Evolutionary conservation across 345 rosid species (phyloP).

Genomic region (Rhodomyrtus tomentosa): DNA sequence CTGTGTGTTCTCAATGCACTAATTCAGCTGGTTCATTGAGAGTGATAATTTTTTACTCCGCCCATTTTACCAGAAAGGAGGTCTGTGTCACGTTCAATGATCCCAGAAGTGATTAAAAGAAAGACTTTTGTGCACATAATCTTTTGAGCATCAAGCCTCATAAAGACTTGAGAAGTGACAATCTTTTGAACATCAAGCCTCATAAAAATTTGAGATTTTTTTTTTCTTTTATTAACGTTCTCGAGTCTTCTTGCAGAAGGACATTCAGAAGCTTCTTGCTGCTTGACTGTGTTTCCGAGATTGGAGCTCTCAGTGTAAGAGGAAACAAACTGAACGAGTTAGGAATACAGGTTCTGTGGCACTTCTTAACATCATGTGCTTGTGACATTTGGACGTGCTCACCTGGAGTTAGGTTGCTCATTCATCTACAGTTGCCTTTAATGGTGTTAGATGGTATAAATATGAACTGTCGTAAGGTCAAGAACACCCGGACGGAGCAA

Average conservation of each 20-base stretch:
- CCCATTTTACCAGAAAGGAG: not conserved
- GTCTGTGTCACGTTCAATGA: not conserved
- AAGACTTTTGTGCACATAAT: not conserved
- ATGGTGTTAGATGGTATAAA: not conserved
- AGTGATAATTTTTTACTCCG: not conserved
- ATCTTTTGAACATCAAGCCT: not conserved
- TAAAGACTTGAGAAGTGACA: not conserved
- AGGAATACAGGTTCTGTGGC: not conserved
- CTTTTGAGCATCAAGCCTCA: not conserved
- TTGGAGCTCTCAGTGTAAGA: not conserved
- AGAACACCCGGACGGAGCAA: not conserved
- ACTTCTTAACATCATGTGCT: not conserved
- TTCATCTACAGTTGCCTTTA: not conserved
- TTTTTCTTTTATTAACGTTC: not conserved
- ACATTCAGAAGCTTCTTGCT: conserved; percentile 50
- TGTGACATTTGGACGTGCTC: not conserved
- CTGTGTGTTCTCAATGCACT: not conserved
- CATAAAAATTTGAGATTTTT: not conserved
- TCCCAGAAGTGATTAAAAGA: accelerated
- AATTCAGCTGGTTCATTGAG: not conserved
- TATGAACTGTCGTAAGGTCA: not conserved
- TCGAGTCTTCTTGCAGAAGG: conserved; percentile 32
- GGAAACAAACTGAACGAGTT: not conserved
- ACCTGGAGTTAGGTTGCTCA: not conserved
- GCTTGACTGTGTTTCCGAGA: conserved; percentile 9